Evolutionary conservation across 352 stramenopile species (phyloP).

Genomic region (Globisporangium yorkense): DNA sequence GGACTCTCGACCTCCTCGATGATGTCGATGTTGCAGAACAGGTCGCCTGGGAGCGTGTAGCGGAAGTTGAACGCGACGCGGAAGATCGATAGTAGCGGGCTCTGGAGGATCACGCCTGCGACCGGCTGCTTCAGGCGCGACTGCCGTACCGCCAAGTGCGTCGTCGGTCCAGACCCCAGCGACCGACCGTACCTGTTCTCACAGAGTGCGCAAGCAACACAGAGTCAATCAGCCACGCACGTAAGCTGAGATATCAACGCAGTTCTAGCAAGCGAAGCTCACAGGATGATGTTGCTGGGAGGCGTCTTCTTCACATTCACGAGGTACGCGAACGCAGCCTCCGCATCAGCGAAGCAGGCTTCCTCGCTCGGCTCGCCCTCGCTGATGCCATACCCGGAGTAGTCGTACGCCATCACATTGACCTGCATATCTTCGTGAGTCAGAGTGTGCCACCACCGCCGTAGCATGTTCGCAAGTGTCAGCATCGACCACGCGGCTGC

Average conservation of each 20-base stretch:
- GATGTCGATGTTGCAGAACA: conserved; percentile 98
- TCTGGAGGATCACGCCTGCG: conserved; percentile 95
- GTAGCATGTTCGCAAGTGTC: neutral
- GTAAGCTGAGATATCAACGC: neutral
- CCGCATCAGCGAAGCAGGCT: conserved; percentile 93
- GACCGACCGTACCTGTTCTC: conserved; percentile 79
- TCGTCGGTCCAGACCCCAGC: conserved; percentile 93
- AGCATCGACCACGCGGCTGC: neutral
- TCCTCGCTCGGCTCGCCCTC: conserved; percentile 91
- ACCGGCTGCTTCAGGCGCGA: conserved; percentile 86
- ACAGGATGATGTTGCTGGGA: conserved; percentile 94
- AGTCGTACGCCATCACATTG: conserved; percentile 93
- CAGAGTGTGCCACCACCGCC: neutral
- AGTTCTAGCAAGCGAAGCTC: conserved; percentile 19
- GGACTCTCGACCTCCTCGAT: conserved; percentile 89
- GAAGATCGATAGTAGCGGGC: conserved; percentile 95
- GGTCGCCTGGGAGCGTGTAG: conserved; percentile 95
- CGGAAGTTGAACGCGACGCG: conserved; percentile 98
- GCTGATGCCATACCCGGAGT: conserved; percentile 97
- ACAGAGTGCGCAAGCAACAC: neutral
- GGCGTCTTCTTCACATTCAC: conserved; percentile 89
- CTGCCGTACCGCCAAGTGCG: conserved; percentile 93
- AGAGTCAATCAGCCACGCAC: conserved; percentile 1
- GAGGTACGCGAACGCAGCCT: conserved; percentile 95
- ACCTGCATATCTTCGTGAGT: conserved; percentile 22